Evolutionary conservation across 2,329 filamentous ascomycete species (phyloP).

Genomic region (Xylaria sp.): DNA sequence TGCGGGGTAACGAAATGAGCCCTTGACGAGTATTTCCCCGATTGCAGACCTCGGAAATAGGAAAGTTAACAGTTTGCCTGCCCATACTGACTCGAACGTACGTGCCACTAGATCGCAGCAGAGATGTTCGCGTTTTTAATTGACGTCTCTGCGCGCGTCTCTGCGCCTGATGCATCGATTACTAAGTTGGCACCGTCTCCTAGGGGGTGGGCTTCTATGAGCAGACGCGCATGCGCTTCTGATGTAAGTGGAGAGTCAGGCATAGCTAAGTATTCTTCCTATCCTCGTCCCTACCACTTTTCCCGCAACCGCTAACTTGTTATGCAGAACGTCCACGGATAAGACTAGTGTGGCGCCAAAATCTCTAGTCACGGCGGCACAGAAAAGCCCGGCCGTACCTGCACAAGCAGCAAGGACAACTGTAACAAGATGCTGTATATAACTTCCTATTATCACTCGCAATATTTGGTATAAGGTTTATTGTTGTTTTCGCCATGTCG

Average conservation of each 20-base stretch:
- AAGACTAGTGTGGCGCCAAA: constrained; percentile 24
- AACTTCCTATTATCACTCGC: too few species aligned
- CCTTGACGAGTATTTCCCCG: constrained; percentile 15
- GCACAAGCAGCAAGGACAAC: too few species aligned
- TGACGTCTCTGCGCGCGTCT: constrained; percentile 29
- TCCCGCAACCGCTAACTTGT: constrained; percentile 10
- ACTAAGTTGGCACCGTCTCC: constrained; percentile 23
- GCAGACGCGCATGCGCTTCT: constrained; percentile 12
- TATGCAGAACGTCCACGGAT: constrained; percentile 6
- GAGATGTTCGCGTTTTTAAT: constrained; percentile 19
- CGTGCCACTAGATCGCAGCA: constrained; percentile 13
- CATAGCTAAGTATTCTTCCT: not conserved
- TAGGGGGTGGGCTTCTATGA: constrained; percentile 1
- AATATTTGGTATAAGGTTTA: too few species aligned
- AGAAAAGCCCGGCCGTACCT: constrained; percentile 26
- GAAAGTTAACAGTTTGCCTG: constrained; percentile 8
- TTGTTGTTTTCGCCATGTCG: too few species aligned
- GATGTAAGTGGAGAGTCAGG: not conserved
- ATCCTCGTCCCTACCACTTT: not conserved
- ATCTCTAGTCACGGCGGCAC: constrained; percentile 17
- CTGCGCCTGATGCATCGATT: constrained; percentile 21
- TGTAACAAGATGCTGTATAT: too few species aligned
- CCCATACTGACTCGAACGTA: constrained; percentile 28
- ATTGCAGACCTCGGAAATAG: constrained; percentile 4
- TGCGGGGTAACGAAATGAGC: constrained; percentile 17